phyloP scores from a whole-genome alignment of 257 asterid species.

The Solanum virginianum region DNA sequence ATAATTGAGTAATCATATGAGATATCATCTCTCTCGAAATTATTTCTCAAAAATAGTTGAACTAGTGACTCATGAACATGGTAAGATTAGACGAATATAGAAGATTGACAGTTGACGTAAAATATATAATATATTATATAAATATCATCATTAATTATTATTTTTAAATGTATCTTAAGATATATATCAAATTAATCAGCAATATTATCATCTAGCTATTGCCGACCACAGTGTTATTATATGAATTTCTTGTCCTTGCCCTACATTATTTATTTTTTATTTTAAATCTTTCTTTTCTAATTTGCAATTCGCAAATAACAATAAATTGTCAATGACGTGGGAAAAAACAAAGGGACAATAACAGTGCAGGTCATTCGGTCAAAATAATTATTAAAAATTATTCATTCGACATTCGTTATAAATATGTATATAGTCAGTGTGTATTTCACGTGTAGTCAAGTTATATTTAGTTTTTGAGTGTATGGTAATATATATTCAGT shows the following conservation, averaged over 20 bases:
- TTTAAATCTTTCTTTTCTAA: background rate
- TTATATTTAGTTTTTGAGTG: too few species aligned
- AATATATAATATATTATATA: background rate
- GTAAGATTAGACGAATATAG: too few species aligned
- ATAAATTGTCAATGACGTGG: background rate
- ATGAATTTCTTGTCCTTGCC: background rate
- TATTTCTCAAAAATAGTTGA: background rate
- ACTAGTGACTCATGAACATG: background rate
- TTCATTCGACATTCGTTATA: too few species aligned
- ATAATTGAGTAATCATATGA: too few species aligned
- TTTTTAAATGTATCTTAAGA: background rate
- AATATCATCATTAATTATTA: background rate
- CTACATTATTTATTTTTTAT: background rate
- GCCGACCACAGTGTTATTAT: background rate
- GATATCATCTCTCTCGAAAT: too few species aligned
- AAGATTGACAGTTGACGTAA: background rate
- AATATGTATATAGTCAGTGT: too few species aligned
- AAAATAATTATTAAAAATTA: too few species aligned
- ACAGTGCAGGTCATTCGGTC: too few species aligned
- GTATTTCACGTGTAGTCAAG: too few species aligned
- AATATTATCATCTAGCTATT: background rate
- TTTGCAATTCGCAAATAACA: background rate
- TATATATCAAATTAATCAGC: background rate
- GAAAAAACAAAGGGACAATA: background rate
- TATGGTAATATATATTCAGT: too few species aligned